Evolutionary conservation across 2,329 filamentous ascomycete genomes (phyloP).

Genomic region (Fusarium goolgardi): DNA sequence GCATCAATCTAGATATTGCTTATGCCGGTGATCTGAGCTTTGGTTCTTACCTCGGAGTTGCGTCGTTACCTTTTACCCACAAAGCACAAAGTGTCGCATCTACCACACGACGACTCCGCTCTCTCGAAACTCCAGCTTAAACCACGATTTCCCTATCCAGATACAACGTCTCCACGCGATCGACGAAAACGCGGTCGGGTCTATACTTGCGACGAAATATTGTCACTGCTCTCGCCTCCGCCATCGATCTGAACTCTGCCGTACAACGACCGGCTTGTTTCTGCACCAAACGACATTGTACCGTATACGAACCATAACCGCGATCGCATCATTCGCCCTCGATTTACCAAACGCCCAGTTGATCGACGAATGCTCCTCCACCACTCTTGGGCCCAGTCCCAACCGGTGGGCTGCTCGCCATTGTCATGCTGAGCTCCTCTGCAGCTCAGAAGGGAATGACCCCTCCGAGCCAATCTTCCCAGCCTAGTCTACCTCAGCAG

Average conservation of each 20-base stretch:
- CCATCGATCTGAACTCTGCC: neutral
- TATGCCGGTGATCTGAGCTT: slow-evolving; percentile 23
- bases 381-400: slow-evolving; percentile 54
- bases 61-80: slow-evolving; percentile 17
- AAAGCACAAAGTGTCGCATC: slow-evolving; percentile 37
- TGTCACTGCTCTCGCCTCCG: neutral
- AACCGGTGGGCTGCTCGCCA: slow-evolving; percentile 52
- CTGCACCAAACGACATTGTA: slow-evolving; percentile 14
- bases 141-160: slow-evolving; percentile 21
- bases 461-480: slow-evolving; percentile 53
- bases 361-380: slow-evolving; percentile 54
- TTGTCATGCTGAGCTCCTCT: slow-evolving; percentile 51
- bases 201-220: slow-evolving; percentile 5
- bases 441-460: slow-evolving; percentile 49
- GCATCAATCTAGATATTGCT: slow-evolving; percentile 35
- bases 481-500: slow-evolving; percentile 51
- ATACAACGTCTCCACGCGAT: slow-evolving; percentile 18
- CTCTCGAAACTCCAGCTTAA: slow-evolving; percentile 31
- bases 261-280: slow-evolving; percentile 9
- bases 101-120: slow-evolving; percentile 36
- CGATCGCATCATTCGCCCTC: slow-evolving; percentile 34
- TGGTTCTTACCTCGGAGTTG: neutral
- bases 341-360: slow-evolving; percentile 20
- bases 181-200: slow-evolving; percentile 18
- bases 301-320: slow-evolving; percentile 19